Conservation (phyloP, 2,329 filamentous ascomycete genomes). For the Aspergillus floridensis region DNA sequence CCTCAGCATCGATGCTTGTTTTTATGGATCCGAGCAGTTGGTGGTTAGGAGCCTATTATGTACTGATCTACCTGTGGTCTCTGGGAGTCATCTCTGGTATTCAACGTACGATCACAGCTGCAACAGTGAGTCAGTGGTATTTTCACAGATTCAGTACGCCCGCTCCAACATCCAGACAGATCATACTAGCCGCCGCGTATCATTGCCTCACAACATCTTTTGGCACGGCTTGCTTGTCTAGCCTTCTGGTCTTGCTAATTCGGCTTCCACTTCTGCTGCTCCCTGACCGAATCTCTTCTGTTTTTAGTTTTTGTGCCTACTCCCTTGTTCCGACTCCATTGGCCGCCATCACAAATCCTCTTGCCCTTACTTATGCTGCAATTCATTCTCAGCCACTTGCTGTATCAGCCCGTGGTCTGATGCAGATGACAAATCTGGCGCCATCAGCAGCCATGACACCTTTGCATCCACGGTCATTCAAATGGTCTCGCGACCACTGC, state of each 20-base stretch:
- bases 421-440: slow-evolving; percentile 77
- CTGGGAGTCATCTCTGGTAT: slow-evolving; percentile 82
- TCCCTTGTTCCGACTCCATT: slow-evolving; percentile 82
- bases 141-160: slow-evolving; percentile 87
- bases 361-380: slow-evolving; percentile 87
- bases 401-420: slow-evolving; percentile 73
- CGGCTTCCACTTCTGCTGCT: slow-evolving; percentile 82
- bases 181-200: slow-evolving; percentile 76
- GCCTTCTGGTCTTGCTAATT: slow-evolving; percentile 74
- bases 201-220: slow-evolving; percentile 86
- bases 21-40: slow-evolving; percentile 85
- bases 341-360: slow-evolving; percentile 80
- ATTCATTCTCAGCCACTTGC: slow-evolving; percentile 86
- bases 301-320: slow-evolving; percentile 70
- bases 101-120: slow-evolving; percentile 86
- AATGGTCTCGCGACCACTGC: slow-evolving; percentile 39
- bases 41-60: slow-evolving; percentile 92
- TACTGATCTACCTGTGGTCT: slow-evolving; percentile 94
- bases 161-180: slow-evolving; percentile 70
- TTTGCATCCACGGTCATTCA: slow-evolving; percentile 45
- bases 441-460: slow-evolving; percentile 68
- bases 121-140: slow-evolving; percentile 98
- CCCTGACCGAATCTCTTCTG: slow-evolving; percentile 68
- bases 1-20: slow-evolving; percentile 63
- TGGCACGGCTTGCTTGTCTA: slow-evolving; percentile 86